These are phyloP conservation scores for Schizophyllum commune DNA, from an alignment of 1,284 basidiomycete genomes.

Conservation along the genomic window DNA sequence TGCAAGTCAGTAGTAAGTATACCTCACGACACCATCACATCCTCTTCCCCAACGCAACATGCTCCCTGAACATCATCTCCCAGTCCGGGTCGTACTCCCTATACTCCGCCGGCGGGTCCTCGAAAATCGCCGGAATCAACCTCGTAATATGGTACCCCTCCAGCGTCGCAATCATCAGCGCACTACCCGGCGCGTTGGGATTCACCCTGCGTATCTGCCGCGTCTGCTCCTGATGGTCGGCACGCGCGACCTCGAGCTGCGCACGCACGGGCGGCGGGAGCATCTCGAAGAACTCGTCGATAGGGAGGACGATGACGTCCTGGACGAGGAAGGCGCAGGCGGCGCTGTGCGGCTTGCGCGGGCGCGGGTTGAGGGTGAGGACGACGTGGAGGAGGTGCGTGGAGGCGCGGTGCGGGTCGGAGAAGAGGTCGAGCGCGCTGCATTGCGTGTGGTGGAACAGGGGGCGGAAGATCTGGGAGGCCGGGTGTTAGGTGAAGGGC, in stretches of 20 bases:
- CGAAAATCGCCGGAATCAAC: not conserved
- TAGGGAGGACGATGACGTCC: not conserved
- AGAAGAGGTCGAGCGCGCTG: not conserved
- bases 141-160: not conserved
- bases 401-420: not conserved
- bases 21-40: not conserved
- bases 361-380: not conserved
- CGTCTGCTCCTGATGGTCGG: not conserved
- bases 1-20: not conserved
- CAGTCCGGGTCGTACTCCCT: not conserved
- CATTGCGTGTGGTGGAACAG: not conserved
- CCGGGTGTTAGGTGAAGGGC: no score
- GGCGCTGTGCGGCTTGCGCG: not conserved
- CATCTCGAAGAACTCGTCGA: not conserved
- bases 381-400: not conserved
- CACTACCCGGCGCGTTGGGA: no score
- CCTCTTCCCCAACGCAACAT: not conserved
- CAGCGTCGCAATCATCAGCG: not conserved
- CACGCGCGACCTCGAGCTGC: not conserved
- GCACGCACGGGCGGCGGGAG: no score
- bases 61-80: not conserved
- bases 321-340: not conserved
- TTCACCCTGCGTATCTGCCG: not conserved
- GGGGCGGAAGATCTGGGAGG: not conserved
- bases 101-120: not conserved